These are phyloP conservation scores for Sphagnum contortum DNA, from an alignment of 225 moss, liverwort and hornwort genomes.

Conservation along the genomic window DNA sequence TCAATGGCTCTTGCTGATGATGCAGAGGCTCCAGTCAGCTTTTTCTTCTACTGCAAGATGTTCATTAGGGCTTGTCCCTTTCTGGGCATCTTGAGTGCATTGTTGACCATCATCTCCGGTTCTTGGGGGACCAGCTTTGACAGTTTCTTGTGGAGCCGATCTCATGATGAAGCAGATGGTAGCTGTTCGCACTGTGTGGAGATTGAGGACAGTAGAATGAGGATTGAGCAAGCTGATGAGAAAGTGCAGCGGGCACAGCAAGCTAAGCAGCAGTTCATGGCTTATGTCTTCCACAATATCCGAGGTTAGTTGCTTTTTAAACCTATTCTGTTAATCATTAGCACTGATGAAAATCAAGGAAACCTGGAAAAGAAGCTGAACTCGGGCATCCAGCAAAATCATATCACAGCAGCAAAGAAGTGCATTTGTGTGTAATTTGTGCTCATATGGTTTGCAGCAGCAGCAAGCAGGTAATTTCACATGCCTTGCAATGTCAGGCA, in stretches of 20 bases:
- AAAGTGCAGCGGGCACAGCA: constrained; percentile 56
- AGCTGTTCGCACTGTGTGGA: constrained; percentile 27
- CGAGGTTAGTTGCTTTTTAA: constrained; percentile 27
- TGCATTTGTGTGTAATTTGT: no score
- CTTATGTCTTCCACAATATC: constrained; percentile 74
- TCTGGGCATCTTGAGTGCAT: constrained; percentile 23
- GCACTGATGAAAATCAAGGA: no score
- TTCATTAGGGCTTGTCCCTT: constrained; percentile 18
- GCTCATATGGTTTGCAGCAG: no score
- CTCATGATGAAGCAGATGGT: neutral
- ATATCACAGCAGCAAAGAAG: no score
- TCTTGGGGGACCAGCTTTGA: constrained; percentile 24
- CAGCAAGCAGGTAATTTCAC: no score
- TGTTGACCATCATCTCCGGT: constrained; percentile 21
- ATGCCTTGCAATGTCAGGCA: no score
- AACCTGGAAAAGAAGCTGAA: neutral
- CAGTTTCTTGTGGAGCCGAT: constrained; percentile 21
- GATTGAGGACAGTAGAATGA: constrained; percentile 16
- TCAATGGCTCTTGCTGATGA: neutral
- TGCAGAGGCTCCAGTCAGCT: no score
- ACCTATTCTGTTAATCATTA: no score
- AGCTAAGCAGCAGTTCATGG: constrained; percentile 78
- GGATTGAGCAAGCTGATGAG: constrained; percentile 46
- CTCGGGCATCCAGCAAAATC: neutral
- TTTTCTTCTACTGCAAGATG: constrained; percentile 14